Percentiles rank a stretch among this genome's conserved stretches.
Evolutionary conservation across 2,329 filamentous ascomycete species (phyloP).

Genomic region (Neoascochyta sp.): DNA sequence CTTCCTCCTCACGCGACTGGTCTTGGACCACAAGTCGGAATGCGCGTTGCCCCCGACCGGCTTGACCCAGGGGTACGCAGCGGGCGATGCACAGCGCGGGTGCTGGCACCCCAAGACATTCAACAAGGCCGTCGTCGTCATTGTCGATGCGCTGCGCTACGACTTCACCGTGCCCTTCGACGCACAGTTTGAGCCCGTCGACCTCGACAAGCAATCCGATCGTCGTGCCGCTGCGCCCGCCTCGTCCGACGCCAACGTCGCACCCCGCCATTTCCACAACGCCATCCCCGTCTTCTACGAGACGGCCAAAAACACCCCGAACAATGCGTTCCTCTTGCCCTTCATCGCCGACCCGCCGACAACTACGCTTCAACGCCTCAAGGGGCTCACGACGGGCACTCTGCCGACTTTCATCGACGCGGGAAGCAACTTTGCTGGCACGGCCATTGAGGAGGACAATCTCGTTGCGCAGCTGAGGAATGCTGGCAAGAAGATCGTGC

Average conservation of each 20-base stretch:
- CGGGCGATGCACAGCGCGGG: constrained; percentile 54
- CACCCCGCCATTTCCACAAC: constrained; percentile 71
- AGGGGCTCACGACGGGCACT: constrained; percentile 91
- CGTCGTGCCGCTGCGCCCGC: constrained; percentile 5
- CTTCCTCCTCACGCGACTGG: constrained; percentile 84
- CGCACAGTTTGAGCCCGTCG: constrained; percentile 48
- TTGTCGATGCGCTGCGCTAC: constrained; percentile 92
- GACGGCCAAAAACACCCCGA: constrained; percentile 67
- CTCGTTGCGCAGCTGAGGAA: constrained; percentile 61
- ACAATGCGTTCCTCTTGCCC: constrained; percentile 82
- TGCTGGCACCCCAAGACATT: constrained; percentile 98
- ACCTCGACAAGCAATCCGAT: constrained; percentile 10
- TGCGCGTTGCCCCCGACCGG: constrained; percentile 71
- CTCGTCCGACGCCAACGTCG: constrained; percentile 14
- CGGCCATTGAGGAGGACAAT: constrained; percentile 91
- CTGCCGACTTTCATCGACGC: constrained; percentile 91
- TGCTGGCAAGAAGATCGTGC: constrained; percentile 74
- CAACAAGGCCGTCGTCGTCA: constrained; percentile 81
- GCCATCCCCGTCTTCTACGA: constrained; percentile 84
- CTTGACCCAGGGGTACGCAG: constrained; percentile 29
- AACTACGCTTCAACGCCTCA: constrained; percentile 84
- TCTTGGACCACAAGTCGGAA: constrained; percentile 73
- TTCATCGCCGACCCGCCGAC: constrained; percentile 98
- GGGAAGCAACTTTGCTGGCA: constrained; percentile 92
- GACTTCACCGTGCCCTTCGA: constrained; percentile 87